A percentile compares a stretch with the other conserved stretches of the same genome.
phyloP scores from a whole-genome alignment of 306 rosid species.

The Cucurbita pepo region DNA sequence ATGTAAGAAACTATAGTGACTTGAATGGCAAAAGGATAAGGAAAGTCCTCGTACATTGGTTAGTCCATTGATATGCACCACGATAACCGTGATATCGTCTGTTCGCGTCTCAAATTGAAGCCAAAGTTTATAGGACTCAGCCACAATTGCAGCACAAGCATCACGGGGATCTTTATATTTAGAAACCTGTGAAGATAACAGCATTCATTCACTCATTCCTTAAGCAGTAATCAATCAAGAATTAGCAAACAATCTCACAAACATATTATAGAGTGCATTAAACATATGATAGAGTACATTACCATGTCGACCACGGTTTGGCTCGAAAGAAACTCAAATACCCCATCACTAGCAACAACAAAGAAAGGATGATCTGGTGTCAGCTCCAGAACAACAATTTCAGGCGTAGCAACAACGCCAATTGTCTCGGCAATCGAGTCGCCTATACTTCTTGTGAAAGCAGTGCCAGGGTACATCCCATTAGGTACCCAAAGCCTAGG shows the following conservation, averaged over 20 bases:
- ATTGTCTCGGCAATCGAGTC: conserved; percentile 86
- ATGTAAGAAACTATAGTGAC: not conserved
- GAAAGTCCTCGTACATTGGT: conserved; percentile 39
- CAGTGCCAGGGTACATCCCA: conserved; percentile 98
- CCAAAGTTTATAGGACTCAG: conserved; percentile 96
- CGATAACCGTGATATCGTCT: conserved; percentile 88
- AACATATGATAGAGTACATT: conserved; percentile 12
- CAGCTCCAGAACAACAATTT: conserved; percentile 79
- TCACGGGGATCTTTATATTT: conserved; percentile 89
- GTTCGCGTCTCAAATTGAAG: conserved; percentile 97
- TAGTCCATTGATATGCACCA: conserved; percentile 83
- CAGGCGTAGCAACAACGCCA: conserved; percentile 96
- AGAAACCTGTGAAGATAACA: conserved; percentile 43
- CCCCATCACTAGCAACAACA: conserved; percentile 95
- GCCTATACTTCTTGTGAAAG: conserved; percentile 88
- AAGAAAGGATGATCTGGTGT: conserved; percentile 72
- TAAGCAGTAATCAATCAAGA: not conserved
- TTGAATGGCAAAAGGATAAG: not conserved
- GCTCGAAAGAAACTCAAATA: conserved; percentile 94
- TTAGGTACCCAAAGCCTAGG: conserved; percentile 94
- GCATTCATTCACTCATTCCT: not conserved
- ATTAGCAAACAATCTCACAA: not conserved
- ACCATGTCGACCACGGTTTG: conserved; percentile 95
- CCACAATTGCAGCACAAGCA: conserved; percentile 99
- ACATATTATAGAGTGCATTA: not conserved